Evolutionary conservation across 441 rosid species (phyloP), one percentile per base, ranked within the genome.

Genomic region (Erysimum cheiri): DNA sequence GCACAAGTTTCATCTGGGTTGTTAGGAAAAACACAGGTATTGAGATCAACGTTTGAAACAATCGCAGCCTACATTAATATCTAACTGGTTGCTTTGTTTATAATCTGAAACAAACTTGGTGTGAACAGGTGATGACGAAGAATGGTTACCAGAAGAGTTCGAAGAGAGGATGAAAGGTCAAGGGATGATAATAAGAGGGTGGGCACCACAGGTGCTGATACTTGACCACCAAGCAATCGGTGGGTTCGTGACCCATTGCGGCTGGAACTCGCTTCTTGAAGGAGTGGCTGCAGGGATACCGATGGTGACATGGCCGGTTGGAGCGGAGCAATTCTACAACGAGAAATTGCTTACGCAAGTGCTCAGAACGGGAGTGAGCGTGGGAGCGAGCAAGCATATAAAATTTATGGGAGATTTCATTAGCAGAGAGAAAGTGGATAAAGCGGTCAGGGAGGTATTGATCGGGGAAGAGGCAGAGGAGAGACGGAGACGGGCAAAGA

Each of bases 251-350:
- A 85, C 87, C 0, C 90, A 87, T 29, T 83, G 96, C 32, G 85
- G 93, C n/a, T 86, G 89, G 91, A 89, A 87, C 73, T 89, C 93
- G 28, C 69, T 64, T 3, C 65, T 88, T 1, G 93, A 87, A 74
- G 88, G 82, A 0, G 56, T 84, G 0, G 41, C 80, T 8, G 85
- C 86, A 0, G 96, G 90, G 3, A 58, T 76, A 57, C 83, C 86
- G 0, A 71, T 86, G 88, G 88, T 80, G 33, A 71, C 92, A 0
- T 86, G 92, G 91, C 90, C 89, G 0, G 14, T 83, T 3, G 22
- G 19, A 0, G 87, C 87, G 0, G 92, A 84, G 73, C 90, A 86
- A 40, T 85, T 86, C 67, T 80, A 70, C 58, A 86, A 86, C 6
- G 96, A 84, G 66, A 80, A 79, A 75, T 29, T 81, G 64, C 75